Conservation (phyloP, 2,329 filamentous ascomycete genomes). For the Phyllosticta citrichinensis region DNA sequence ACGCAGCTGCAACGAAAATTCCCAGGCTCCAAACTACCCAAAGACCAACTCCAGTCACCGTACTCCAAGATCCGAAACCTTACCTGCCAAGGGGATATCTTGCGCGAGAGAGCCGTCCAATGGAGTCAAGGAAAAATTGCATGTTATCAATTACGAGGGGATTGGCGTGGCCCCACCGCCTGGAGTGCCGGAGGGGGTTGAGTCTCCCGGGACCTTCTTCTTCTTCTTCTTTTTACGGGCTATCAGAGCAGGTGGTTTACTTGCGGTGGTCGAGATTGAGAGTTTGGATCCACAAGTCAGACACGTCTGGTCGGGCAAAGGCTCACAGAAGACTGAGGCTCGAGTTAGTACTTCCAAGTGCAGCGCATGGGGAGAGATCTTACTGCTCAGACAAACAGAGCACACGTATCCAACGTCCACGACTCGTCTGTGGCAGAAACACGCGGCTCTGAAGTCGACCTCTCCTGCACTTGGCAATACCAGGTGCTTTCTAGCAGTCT, state of each 20-base stretch:
- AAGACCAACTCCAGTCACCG: not conserved
- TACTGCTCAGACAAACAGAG: conserved; percentile 84
- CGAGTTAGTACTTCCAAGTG: not conserved
- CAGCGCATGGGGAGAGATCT: conserved; percentile 16
- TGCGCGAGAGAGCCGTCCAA: not conserved
- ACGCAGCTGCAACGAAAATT: not conserved
- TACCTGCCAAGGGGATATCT: not conserved
- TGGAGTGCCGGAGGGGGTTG: conserved; percentile 22
- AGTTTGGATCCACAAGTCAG: conserved; percentile 30
- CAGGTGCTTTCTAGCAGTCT: conserved; percentile 52
- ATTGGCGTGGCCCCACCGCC: conserved; percentile 14
- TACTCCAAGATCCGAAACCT: not conserved
- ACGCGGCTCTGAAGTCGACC: conserved; percentile 95
- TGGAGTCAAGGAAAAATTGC: not conserved
- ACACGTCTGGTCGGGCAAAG: conserved; percentile 25
- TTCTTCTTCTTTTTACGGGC: conserved; percentile 29
- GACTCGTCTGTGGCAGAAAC: conserved; percentile 88
- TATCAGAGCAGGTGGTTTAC: conserved; percentile 25
- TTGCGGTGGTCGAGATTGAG: conserved; percentile 24
- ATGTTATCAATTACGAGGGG: conserved; percentile 1
- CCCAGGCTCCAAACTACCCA: not conserved
- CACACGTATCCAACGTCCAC: conserved; percentile 92
- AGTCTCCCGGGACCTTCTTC: conserved; percentile 22
- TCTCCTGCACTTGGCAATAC: conserved; percentile 71
- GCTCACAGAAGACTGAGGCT: conserved; percentile 26